These are phyloP conservation scores for Strobilomyces confusus DNA, from an alignment of 768 basidiomycete species.

Conservation along the genomic window DNA sequence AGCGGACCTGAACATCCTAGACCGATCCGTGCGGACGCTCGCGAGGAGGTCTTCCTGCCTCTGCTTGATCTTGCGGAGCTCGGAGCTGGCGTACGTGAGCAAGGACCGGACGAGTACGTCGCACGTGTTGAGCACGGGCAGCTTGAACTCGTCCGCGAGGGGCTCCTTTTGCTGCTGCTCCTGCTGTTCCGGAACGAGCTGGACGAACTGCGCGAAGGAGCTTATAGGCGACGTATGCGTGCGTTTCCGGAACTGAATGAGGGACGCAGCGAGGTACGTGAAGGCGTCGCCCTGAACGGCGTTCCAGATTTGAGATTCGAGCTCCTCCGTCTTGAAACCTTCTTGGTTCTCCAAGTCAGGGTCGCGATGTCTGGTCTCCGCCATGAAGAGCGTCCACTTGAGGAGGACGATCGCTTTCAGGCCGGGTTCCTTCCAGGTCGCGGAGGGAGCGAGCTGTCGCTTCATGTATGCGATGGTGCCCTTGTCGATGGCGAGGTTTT, in stretches of 20 bases:
- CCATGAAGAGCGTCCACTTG: conserved; percentile 85
- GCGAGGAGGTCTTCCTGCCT: conserved; percentile 84
- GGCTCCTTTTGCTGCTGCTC: conserved; percentile 34
- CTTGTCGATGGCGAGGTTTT: conserved; percentile 43
- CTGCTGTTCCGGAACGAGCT: conserved; percentile 34
- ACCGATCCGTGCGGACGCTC: conserved; percentile 59
- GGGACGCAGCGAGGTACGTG: conserved; percentile 57
- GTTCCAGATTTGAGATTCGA: conserved; percentile 77
- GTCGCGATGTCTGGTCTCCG: conserved; percentile 71
- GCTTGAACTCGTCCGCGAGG: conserved; percentile 43
- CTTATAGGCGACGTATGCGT: conserved; percentile 29
- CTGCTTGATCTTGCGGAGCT: conserved; percentile 82
- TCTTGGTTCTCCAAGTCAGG: conserved; percentile 56
- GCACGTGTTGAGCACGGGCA: conserved; percentile 57
- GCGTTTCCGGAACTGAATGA: conserved; percentile 52
- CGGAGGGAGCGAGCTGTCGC: conserved; percentile 46
- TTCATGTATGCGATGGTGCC: conserved; percentile 55
- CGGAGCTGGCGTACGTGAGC: conserved; percentile 74
- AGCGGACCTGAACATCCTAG: conserved; percentile 45
- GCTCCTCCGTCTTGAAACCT: conserved; percentile 71
- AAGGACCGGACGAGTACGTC: conserved; percentile 70
- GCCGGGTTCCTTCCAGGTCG: conserved; percentile 65
- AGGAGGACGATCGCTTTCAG: conserved; percentile 47
- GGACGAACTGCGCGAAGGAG: conserved; percentile 39
- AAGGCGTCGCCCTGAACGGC: conserved; percentile 84